A percentile compares a stretch with the other conserved stretches of the same genome.
Conservation (phyloP, 495 filamentous ascomycete species). For the Acidomyces sp. region DNA sequence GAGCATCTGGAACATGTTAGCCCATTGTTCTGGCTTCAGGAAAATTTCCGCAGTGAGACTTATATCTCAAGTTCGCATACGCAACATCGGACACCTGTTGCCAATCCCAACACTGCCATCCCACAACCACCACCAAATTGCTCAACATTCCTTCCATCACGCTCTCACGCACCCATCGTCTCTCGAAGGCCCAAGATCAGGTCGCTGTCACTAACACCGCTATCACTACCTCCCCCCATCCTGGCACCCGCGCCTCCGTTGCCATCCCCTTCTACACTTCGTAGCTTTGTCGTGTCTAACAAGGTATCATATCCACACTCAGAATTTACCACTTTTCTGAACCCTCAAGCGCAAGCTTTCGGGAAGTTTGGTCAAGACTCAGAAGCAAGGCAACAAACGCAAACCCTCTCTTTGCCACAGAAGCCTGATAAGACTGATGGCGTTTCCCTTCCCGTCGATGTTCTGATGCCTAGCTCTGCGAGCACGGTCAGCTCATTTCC, state of each 20-base stretch:
- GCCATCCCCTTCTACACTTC: neutral
- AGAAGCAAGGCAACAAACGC: slow-evolving; percentile 71
- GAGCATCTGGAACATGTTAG: too few relatives aligned
- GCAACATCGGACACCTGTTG: neutral
- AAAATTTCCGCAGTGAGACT: neutral
- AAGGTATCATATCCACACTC: neutral
- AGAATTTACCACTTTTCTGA: neutral
- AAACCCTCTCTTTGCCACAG: slow-evolving; percentile 81
- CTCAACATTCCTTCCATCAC: neutral
- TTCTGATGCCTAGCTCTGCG: neutral
- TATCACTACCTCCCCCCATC: slow-evolving; percentile 4
- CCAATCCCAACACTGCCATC: neutral
- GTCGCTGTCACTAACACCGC: neutral
- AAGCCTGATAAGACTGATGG: slow-evolving; percentile 93
- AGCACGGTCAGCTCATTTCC: neutral
- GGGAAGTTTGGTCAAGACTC: neutral
- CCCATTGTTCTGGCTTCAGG: too few relatives aligned
- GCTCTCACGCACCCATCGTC: neutral
- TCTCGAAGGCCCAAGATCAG: slow-evolving; percentile 2
- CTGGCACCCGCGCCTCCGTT: slow-evolving; percentile 3
- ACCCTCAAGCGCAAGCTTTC: neutral
- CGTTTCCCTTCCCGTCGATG: slow-evolving; percentile 68
- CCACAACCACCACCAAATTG: neutral
- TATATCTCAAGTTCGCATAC: neutral
- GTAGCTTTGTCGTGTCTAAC: neutral